Conservation (phyloP, 768 basidiomycete species). For the Tremella mesenterica region DNA sequence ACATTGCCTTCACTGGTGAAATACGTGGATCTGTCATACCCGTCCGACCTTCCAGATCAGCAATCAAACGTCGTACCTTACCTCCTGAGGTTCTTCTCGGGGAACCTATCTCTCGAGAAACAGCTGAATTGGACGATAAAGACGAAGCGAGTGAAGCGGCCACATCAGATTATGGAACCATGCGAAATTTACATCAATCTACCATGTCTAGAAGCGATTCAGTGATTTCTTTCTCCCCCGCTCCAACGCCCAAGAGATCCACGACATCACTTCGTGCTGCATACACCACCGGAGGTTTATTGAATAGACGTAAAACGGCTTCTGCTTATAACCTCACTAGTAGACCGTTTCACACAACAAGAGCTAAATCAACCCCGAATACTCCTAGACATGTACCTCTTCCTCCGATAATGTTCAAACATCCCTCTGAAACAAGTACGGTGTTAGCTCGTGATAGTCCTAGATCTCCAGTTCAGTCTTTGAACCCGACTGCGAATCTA, state of each 20-base stretch:
- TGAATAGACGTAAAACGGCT: conserved; percentile 8
- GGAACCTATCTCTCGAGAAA: not conserved
- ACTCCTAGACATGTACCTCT: conserved; percentile 7
- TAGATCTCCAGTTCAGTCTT: too few relatives aligned
- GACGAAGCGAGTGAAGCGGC: conserved; percentile 26
- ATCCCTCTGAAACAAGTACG: not conserved
- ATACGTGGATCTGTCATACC: conserved; percentile 30
- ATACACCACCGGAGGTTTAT: not conserved
- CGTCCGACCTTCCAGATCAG: conserved; percentile 12
- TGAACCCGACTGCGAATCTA: too few relatives aligned
- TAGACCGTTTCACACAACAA: not conserved
- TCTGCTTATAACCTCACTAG: conserved; percentile 4
- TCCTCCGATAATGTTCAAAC: conserved; percentile 1
- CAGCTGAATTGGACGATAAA: conserved; percentile 6
- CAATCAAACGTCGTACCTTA: conserved; percentile 1
- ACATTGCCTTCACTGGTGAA: conserved; percentile 31
- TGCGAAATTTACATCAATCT: conserved; percentile 7
- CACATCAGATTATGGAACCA: conserved; percentile 32
- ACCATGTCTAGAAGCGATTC: conserved; percentile 2
- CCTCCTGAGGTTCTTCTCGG: not conserved
- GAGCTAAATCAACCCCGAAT: conserved; percentile 16
- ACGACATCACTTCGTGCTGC: not conserved
- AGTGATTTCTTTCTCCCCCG: not conserved
- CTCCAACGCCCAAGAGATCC: not conserved
- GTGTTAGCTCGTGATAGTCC: too few relatives aligned